phyloP scores from a whole-genome alignment of 2,329 filamentous ascomycete species.

The Bisporella sp. region DNA sequence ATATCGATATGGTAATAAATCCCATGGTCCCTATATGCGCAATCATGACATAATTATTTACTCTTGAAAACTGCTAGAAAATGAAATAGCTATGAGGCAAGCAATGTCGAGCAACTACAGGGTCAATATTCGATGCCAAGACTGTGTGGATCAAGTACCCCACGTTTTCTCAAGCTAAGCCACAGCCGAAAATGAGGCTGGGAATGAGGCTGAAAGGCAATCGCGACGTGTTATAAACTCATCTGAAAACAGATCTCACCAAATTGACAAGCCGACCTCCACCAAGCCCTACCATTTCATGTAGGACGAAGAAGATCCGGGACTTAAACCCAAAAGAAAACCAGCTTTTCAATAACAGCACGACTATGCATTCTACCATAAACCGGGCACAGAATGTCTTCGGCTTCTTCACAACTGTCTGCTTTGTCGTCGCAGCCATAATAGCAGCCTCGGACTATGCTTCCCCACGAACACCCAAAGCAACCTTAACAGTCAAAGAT shows the following conservation, averaged over 20 bases:
- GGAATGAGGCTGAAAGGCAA: background rate
- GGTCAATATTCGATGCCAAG: too few species aligned
- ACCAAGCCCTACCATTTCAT: background rate
- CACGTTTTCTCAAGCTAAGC: too few species aligned
- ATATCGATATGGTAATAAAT: too few species aligned
- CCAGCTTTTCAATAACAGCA: too few species aligned
- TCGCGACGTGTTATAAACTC: background rate
- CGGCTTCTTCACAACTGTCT: conserved; percentile 95
- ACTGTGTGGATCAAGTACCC: too few species aligned
- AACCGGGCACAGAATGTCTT: conserved; percentile 88
- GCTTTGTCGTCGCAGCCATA: conserved; percentile 70
- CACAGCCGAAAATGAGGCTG: too few species aligned
- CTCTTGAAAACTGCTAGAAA: too few species aligned
- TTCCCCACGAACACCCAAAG: conserved; percentile 59
- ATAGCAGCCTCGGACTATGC: conserved; percentile 77
- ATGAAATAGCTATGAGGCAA: too few species aligned
- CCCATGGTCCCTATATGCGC: too few species aligned
- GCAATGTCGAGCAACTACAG: too few species aligned
- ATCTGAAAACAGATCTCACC: conserved; percentile 1
- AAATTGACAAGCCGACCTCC: background rate
- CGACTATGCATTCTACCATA: conserved; percentile 74
- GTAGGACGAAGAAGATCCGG: background rate
- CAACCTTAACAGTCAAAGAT: conserved; percentile 60
- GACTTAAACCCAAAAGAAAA: too few species aligned
- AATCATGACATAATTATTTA: too few species aligned